Percentiles rank a stretch among this genome's conserved stretches.
phyloP scores from a whole-genome alignment of 2,329 filamentous ascomycete species.

The Camillea tinctor region DNA sequence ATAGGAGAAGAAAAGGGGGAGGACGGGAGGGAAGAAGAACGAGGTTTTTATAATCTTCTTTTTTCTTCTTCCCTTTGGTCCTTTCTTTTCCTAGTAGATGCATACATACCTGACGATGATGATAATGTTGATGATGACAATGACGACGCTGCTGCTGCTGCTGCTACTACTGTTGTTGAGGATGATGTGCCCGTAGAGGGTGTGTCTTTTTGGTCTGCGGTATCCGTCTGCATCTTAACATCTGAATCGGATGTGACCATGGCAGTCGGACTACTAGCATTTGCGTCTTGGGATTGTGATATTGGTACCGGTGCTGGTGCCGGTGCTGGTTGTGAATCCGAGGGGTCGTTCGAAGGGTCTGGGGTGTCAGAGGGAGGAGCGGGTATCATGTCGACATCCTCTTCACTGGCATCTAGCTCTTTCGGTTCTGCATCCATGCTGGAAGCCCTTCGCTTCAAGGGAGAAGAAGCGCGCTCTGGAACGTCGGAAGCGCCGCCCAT shows the following conservation, averaged over 20 bases:
- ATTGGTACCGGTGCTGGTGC: neutral
- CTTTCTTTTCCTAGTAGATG: neutral
- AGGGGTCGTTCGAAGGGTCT: conserved; percentile 5
- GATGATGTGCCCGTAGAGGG: conserved; percentile 6
- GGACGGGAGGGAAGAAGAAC: too few species aligned
- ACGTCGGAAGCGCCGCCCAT: conserved; percentile 60
- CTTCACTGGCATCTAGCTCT: conserved; percentile 40
- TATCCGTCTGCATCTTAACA: neutral
- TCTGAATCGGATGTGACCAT: neutral
- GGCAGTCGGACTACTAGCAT: neutral
- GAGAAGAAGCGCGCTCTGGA: conserved; percentile 62
- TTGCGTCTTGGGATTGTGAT: conserved; percentile 4
- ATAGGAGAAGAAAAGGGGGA: too few species aligned
- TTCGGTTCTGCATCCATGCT: conserved; percentile 54
- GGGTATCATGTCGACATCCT: conserved; percentile 48
- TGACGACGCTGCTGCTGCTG: too few species aligned
- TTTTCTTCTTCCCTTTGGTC: neutral
- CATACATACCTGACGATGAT: conserved; percentile 17
- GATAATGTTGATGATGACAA: too few species aligned
- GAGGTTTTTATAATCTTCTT: neutral
- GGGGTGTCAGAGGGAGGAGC: conserved; percentile 26
- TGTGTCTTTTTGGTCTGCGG: conserved; percentile 1
- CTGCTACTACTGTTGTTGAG: too few species aligned
- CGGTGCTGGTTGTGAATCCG: neutral
- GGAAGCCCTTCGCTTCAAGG: conserved; percentile 62